These are phyloP conservation scores for Neurospora sp. DNA, from an alignment of 495 filamentous ascomycete genomes.

Conservation along the genomic window DNA sequence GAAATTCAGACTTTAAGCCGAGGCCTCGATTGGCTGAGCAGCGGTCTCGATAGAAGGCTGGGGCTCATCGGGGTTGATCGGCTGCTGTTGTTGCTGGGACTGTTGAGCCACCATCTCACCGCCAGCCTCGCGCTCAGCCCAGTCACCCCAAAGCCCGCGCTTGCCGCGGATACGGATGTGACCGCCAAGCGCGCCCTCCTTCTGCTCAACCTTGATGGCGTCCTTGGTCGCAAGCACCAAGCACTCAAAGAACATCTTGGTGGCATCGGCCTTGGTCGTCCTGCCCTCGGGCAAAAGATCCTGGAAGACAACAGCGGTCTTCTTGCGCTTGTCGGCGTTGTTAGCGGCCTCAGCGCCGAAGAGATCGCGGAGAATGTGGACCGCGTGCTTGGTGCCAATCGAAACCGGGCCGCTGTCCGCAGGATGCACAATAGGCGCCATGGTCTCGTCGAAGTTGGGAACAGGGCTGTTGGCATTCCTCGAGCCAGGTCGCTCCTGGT, in stretches of 20 bases:
- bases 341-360: conserved; percentile 60
- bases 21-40: conserved; percentile 3
- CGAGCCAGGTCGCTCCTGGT: conserved; percentile 38
- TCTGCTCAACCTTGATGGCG: conserved; percentile 93
- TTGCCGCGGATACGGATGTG: conserved; percentile 75
- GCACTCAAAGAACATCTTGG: conserved; percentile 98
- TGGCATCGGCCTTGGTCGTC: conserved; percentile 78
- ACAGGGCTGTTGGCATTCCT: conserved; percentile 29
- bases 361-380: conserved; percentile 83
- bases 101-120: conserved; percentile 39
- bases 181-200: conserved; percentile 58
- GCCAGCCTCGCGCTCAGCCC: conserved; percentile 79
- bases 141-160: conserved; percentile 85
- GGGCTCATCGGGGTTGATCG: conserved; percentile 7
- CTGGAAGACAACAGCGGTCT: conserved; percentile 75
- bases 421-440: conserved; percentile 60
- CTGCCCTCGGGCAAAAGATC: conserved; percentile 73
- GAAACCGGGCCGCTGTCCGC: conserved; percentile 76
- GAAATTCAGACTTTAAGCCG: neutral
- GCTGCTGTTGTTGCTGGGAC: conserved; percentile 24
- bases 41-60: conserved; percentile 24
- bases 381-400: conserved; percentile 83
- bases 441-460: conserved; percentile 64
- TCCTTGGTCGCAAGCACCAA: conserved; percentile 95
- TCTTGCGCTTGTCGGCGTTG: conserved; percentile 56